Evolutionary conservation across 768 basidiomycete species (phyloP).

Genomic region (Mrakia blollopis): DNA sequence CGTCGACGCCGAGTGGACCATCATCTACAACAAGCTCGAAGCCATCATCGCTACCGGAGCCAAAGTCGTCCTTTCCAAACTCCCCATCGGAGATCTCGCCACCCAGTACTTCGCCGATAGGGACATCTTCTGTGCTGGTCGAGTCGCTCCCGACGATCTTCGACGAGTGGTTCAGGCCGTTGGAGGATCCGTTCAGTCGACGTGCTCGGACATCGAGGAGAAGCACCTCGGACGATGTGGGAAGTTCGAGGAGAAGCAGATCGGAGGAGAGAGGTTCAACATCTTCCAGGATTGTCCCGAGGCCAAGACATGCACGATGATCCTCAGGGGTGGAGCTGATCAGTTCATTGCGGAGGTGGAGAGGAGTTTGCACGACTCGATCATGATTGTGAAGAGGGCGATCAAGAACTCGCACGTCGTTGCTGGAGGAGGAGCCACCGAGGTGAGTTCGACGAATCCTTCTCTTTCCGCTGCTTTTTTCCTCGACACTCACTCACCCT

Average conservation of each 20-base stretch:
- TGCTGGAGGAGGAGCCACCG: conserved; percentile 94
- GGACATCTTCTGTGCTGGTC: conserved; percentile 97
- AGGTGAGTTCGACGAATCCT: conserved; percentile 52
- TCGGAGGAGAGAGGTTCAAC: conserved; percentile 95
- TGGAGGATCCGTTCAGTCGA: conserved; percentile 90
- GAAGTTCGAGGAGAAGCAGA: conserved; percentile 84
- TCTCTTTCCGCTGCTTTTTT: not conserved
- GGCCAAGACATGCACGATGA: conserved; percentile 89
- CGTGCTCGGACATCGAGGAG: conserved; percentile 81
- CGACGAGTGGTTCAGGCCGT: conserved; percentile 92
- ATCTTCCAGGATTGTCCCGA: conserved; percentile 87
- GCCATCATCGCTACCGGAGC: conserved; percentile 95
- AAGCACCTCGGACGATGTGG: conserved; percentile 95
- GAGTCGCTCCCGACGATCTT: conserved; percentile 82
- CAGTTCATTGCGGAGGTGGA: conserved; percentile 99
- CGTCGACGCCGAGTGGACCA: conserved; percentile 99
- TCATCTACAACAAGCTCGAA: conserved; percentile 94
- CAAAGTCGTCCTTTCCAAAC: conserved; percentile 93
- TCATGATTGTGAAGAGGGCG: conserved; percentile 99
- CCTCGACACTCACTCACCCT: not conserved
- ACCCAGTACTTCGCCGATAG: conserved; percentile 99
- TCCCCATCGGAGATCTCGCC: conserved; percentile 96
- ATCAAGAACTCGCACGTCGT: conserved; percentile 93
- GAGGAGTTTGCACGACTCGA: conserved; percentile 92
- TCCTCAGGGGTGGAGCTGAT: conserved; percentile 93